Evolutionary conservation across 495 filamentous ascomycete species (phyloP).

Genomic region (Trichoderma virens): DNA sequence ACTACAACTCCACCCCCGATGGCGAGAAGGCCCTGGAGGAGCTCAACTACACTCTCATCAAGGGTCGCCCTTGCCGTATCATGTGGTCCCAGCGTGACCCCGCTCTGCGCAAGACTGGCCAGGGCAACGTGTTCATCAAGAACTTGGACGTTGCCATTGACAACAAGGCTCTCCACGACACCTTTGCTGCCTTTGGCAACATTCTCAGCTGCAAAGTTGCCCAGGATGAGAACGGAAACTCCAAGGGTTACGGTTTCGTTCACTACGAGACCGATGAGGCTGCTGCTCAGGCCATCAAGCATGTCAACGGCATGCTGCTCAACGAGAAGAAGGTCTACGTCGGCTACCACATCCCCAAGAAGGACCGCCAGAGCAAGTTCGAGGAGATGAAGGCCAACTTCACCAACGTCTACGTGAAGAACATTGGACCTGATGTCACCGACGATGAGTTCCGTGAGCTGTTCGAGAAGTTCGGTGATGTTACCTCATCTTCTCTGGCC

Average conservation of each 20-base stretch:
- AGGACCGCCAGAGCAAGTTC: constrained; percentile 99
- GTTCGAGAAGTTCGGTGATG: constrained; percentile 85
- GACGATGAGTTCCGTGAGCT: constrained; percentile 92
- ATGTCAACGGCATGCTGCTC: constrained; percentile 98
- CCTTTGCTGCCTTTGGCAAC: constrained; percentile 97
- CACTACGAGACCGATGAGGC: constrained; percentile 99
- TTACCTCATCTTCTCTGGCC: constrained; percentile 92
- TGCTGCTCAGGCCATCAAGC: constrained; percentile 94
- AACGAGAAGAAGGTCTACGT: constrained; percentile 99
- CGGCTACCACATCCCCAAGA: constrained; percentile 98
- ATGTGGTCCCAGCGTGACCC: constrained; percentile 99
- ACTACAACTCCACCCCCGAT: constrained; percentile 96
- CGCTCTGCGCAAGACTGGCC: constrained; percentile 96
- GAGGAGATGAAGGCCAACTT: constrained; percentile 99
- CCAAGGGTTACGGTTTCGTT: constrained; percentile 98
- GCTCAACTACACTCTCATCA: constrained; percentile 99
- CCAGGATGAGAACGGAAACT: constrained; percentile 90
- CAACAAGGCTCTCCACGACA: constrained; percentile 99
- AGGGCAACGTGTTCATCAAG: constrained; percentile 99
- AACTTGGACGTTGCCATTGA: constrained; percentile 97
- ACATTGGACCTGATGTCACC: constrained; percentile 75
- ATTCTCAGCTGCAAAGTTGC: constrained; percentile 99
- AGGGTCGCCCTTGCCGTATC: constrained; percentile 97
- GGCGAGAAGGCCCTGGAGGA: constrained; percentile 98
- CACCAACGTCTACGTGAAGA: constrained; percentile 99